phyloP scores from a whole-genome alignment of 495 filamentous ascomycete genomes.

The Tricharina praecox region DNA sequence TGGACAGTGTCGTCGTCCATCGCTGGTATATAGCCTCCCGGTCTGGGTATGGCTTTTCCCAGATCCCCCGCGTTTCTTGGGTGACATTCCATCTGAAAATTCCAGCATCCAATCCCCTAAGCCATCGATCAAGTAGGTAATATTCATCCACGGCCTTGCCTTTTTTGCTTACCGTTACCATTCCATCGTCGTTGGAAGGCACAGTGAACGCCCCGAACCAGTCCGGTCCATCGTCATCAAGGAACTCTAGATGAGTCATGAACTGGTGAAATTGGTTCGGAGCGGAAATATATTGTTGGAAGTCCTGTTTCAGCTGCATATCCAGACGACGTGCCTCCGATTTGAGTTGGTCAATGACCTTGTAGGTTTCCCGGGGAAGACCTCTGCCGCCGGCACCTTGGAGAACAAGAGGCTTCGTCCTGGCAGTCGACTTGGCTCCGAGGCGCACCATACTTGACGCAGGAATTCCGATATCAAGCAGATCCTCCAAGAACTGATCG shows the following conservation, averaged over 20 bases:
- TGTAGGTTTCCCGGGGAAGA: not conserved
- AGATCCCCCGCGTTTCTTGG: constrained; percentile 30
- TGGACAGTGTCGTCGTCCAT: constrained; percentile 37
- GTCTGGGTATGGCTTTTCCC: constrained; percentile 33
- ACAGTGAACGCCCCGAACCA: constrained; percentile 42
- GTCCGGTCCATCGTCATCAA: constrained; percentile 27
- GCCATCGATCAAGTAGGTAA: constrained; percentile 46
- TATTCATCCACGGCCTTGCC: constrained; percentile 32
- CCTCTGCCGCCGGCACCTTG: not conserved
- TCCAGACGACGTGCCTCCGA: not conserved
- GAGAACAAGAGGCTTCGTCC: not conserved
- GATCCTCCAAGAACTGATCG: constrained; percentile 53
- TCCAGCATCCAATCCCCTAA: constrained; percentile 33
- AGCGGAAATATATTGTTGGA: not conserved
- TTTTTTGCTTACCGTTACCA: constrained; percentile 31
- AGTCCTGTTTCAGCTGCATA: not conserved
- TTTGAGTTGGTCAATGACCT: constrained; percentile 2
- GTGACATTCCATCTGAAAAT: constrained; percentile 27
- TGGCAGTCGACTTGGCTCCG: constrained; percentile 39
- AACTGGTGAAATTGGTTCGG: constrained; percentile 24
- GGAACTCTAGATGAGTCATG: constrained; percentile 49
- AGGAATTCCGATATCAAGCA: constrained; percentile 43
- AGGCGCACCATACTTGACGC: constrained; percentile 43
- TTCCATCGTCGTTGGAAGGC: constrained; percentile 31
- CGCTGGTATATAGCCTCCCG: constrained; percentile 27